Evolutionary conservation across 805 yeast genomes (phyloP), one percentile per base, ranked within the genome.

Genomic region (Spathaspora boniae): DNA sequence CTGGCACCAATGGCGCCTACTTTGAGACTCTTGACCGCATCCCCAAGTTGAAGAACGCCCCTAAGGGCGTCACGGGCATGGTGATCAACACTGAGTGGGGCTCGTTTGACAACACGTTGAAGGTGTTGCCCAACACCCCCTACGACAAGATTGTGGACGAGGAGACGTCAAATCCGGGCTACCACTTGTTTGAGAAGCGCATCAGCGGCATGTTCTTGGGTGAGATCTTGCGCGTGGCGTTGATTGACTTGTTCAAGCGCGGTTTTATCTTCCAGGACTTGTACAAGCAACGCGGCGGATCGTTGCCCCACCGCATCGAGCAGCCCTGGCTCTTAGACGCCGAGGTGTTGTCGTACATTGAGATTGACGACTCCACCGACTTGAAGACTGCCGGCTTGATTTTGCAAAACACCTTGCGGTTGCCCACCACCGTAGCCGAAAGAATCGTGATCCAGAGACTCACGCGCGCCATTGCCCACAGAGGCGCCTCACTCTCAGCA

Each of bases 51-150:
- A 76, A 78, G n/a, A 35, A 43, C 4, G 31, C 31, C 14, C 69
- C 73, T 2, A 60, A 65, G 22, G 80, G 78, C 23, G 69, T 72
- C 34, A 67, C 70, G 2, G 78, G 80, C 44, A 89, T 89, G 96
- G 84, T 87, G 44, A 74, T 89, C 50, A 89, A 89, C 65, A 89
- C 96, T 30, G 98, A 93, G 63, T 93, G 98, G 96, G 98, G 98
- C 44, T 87, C 96, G 28, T 91, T 89, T 52, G 98, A 91, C 62
- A 91, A 91, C 54, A 80, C 77, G 16, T 70, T 88, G 42, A 70
- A 76, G 46, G 68, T 79, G 26, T 68, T 91, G 44, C 97, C 97
- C 41, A 73, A 68, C 32, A 85, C 95, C 4, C 74, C 77, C 41
- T 89, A 80, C 57, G 98, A 91, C 64, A 59, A 65, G 32, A 68